A percentile compares a stretch with the other conserved stretches of the same genome.
phyloP scores from a whole-genome alignment of 306 rosid species.

The Cajanus cajan region DNA sequence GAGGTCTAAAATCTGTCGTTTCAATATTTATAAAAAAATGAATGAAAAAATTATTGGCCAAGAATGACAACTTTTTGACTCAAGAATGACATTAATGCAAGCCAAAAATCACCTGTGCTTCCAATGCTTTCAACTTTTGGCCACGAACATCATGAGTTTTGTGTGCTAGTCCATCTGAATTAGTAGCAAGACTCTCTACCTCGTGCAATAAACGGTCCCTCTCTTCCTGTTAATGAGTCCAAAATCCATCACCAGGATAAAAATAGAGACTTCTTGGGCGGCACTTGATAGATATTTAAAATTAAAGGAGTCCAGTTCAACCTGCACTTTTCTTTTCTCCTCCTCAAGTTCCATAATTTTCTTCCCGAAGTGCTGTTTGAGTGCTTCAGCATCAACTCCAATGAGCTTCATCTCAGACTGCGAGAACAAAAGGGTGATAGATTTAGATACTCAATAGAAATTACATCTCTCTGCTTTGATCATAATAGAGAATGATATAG shows the following conservation, averaged over 20 bases:
- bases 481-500: slow-evolving; percentile 10
- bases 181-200: slow-evolving; percentile 63
- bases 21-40: slow-evolving; percentile 11
- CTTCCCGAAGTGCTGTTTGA: slow-evolving; percentile 67
- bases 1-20: slow-evolving; percentile 64
- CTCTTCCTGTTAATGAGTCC: slow-evolving; percentile 54
- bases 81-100: slow-evolving; percentile 15
- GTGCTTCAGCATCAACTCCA: slow-evolving; percentile 57
- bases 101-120: slow-evolving; percentile 56
- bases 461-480: slow-evolving; percentile 11
- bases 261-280: slow-evolving; percentile 2
- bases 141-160: slow-evolving; percentile 57
- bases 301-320: slow-evolving; percentile 26
- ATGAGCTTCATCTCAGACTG: slow-evolving; percentile 77
- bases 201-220: slow-evolving; percentile 67
- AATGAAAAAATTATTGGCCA: background rate
- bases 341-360: slow-evolving; percentile 76
- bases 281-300: slow-evolving; percentile 17
- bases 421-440: background rate
- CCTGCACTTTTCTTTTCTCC: slow-evolving; percentile 80
- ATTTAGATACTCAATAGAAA: slow-evolving; percentile 21
- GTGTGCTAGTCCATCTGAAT: slow-evolving; percentile 51
- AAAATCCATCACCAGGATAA: slow-evolving; percentile 33
- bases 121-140: slow-evolving; percentile 64
- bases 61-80: slow-evolving; percentile 15